A percentile compares a stretch with the other conserved stretches of the same genome.
Conservation (phyloP, 768 basidiomycete species). For the Amanita rubescens region DNA sequence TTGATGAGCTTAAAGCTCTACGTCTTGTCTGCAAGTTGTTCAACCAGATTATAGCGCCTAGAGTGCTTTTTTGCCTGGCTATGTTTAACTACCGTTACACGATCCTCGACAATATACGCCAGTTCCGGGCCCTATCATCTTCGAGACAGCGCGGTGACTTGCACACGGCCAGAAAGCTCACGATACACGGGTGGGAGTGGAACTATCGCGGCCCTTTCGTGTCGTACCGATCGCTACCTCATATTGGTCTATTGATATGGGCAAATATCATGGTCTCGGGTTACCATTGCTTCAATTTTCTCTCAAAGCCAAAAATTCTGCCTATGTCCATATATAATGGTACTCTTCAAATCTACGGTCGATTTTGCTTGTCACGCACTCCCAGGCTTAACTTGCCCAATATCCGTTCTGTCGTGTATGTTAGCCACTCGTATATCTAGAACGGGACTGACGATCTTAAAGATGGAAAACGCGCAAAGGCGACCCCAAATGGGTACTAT, state of each 20-base stretch:
- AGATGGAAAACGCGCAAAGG: not conserved
- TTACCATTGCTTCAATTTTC: not conserved
- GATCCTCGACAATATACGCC: not conserved
- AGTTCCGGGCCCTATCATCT: not conserved
- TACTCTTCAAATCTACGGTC: not conserved
- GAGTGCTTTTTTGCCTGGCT: not conserved
- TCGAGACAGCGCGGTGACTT: not conserved
- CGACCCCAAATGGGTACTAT: not conserved
- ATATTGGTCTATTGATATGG: not conserved
- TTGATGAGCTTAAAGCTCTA: not conserved
- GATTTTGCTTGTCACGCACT: not conserved
- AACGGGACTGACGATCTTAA: not conserved
- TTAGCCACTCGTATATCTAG: not conserved
- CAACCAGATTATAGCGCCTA: not conserved
- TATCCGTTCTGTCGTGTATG: constrained; percentile 1
- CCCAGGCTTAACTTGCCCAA: not conserved
- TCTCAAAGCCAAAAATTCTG: not conserved
- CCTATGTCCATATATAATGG: not conserved
- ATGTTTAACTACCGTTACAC: not conserved
- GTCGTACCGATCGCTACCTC: not conserved
- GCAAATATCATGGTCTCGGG: not conserved
- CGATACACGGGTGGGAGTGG: not conserved
- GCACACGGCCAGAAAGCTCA: not conserved
- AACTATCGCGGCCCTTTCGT: not conserved
- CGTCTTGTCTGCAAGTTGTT: constrained; percentile 1